These are phyloP conservation scores for Hypoxylon intermedium DNA, from an alignment of 495 filamentous ascomycete species.

Conservation along the genomic window DNA sequence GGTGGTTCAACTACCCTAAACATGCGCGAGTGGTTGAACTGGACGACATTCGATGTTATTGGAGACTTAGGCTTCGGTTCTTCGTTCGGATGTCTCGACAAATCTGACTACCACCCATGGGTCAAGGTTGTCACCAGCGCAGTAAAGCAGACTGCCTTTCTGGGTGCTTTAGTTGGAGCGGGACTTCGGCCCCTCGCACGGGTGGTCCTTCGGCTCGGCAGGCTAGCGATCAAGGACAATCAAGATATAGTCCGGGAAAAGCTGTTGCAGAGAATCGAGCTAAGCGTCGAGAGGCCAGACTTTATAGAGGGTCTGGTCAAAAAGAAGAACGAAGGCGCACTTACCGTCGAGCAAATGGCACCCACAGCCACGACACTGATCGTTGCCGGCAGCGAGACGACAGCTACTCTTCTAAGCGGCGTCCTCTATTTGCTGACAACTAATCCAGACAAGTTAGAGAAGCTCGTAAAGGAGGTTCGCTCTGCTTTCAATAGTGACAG, in stretches of 20 bases:
- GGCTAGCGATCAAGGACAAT: slow-evolving; percentile 35
- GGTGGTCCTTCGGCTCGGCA: background rate
- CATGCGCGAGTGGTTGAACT: slow-evolving; percentile 57
- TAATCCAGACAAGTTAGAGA: slow-evolving; percentile 46
- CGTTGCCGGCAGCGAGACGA: slow-evolving; percentile 61
- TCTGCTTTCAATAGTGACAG: slow-evolving; percentile 47
- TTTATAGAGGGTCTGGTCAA: slow-evolving; percentile 49
- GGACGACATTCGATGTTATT: slow-evolving; percentile 60
- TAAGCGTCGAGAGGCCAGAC: slow-evolving; percentile 44
- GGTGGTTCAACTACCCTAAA: slow-evolving; percentile 37
- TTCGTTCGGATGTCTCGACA: slow-evolving; percentile 56
- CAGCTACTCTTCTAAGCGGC: slow-evolving; percentile 56
- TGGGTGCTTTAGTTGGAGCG: slow-evolving; percentile 27
- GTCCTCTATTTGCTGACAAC: slow-evolving; percentile 54
- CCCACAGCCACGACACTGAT: slow-evolving; percentile 40
- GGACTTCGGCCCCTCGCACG: slow-evolving; percentile 27
- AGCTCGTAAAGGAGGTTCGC: slow-evolving; percentile 55
- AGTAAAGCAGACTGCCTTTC: slow-evolving; percentile 33
- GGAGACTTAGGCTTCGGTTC: slow-evolving; percentile 62
- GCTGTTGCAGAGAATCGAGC: slow-evolving; percentile 44
- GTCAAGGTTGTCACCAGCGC: slow-evolving; percentile 50
- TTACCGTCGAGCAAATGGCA: slow-evolving; percentile 23
- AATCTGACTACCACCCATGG: slow-evolving; percentile 52
- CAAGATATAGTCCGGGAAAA: slow-evolving; percentile 39
- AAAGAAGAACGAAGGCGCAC: slow-evolving; percentile 45